Evolutionary conservation across 2,329 filamentous ascomycete genomes (phyloP), one percentile per base, ranked within the genome.

Genomic region (Chaetomiaceae sp.): DNA sequence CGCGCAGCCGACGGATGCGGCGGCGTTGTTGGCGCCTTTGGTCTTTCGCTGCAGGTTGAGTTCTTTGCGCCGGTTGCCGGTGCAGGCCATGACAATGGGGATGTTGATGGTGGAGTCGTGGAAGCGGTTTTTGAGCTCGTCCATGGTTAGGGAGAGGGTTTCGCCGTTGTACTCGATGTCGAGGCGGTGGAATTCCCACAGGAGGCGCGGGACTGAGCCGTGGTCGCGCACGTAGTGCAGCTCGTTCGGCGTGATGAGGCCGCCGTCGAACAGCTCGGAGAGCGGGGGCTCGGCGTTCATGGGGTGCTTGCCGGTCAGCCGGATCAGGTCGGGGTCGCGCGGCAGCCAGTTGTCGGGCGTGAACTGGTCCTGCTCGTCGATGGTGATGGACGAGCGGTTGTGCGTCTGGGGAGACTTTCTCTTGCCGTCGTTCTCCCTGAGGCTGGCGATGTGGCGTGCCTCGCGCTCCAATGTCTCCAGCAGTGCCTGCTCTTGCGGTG

Each of bases 281-380:
- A 77, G 61, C 0, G 65, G 50, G 0, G 71, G 58, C 55, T 78
- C 74, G 3, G 66, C 70, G 46, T 78, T 78, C 45, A 78, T 50
- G 0, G 74, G 73, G 55, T 77, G 73, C 36, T 74, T 74, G 4
- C 74, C 73, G 0, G 73, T 77, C 15, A 74, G 53, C 1, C 75
- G 68, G 29, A 76, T 70, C 4, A 78, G 62, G 20, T 71, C 56
- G 1, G 62, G 59, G 1, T 65, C 68, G 8, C 73, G 66, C 3
- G 73, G 73, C 2, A 78, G 62, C 74, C 73, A 77, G 48, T 75
- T 76, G 56, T 78, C 73, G 0, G 73, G 73, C 2, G 68, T 69
- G 51, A 72, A 72, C 34, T 75, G 71, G 49, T 78, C 74, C 3
- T 64, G 61, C 52, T 74, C 72, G 39, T 75, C 69, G 44, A 76